Evolutionary conservation across 768 basidiomycete genomes (phyloP).

Genomic region (Mycena leptocephala): DNA sequence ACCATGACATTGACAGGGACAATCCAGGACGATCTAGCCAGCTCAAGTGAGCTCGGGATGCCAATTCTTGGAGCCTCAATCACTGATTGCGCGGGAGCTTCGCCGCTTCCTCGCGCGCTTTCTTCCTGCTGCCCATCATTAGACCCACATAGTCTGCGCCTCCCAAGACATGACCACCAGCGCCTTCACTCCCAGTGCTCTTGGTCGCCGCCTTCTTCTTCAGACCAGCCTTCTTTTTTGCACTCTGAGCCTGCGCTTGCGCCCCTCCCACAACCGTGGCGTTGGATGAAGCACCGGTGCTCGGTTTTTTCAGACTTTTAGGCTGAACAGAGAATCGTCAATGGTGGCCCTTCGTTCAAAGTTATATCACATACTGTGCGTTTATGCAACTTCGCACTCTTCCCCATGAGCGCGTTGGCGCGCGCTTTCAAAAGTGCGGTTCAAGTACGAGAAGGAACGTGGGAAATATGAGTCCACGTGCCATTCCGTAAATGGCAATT

Average conservation of each 20-base stretch:
- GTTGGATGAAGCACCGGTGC: constrained; percentile 30
- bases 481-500: constrained; percentile 7
- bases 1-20: no score
- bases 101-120: constrained; percentile 75
- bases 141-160: constrained; percentile 85
- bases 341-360: not conserved
- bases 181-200: constrained; percentile 34
- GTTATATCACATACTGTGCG: constrained; percentile 59
- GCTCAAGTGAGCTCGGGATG: no score
- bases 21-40: no score
- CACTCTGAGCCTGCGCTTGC: constrained; percentile 55
- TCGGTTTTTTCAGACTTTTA: constrained; percentile 54
- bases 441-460: not conserved
- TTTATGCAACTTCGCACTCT: constrained; percentile 79
- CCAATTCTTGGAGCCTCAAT: no score
- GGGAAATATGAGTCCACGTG: not conserved
- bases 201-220: constrained; percentile 58
- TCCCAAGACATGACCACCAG: constrained; percentile 73
- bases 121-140: constrained; percentile 80
- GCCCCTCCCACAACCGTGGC: constrained; percentile 41
- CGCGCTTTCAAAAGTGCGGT: constrained; percentile 50
- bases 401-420: constrained; percentile 63
- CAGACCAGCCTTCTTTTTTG: constrained; percentile 67
- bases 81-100: constrained; percentile 65
- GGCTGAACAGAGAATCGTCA: not conserved